phyloP scores from a whole-genome alignment of 2,329 filamentous ascomycete species.

The Fusarium torreyae region DNA sequence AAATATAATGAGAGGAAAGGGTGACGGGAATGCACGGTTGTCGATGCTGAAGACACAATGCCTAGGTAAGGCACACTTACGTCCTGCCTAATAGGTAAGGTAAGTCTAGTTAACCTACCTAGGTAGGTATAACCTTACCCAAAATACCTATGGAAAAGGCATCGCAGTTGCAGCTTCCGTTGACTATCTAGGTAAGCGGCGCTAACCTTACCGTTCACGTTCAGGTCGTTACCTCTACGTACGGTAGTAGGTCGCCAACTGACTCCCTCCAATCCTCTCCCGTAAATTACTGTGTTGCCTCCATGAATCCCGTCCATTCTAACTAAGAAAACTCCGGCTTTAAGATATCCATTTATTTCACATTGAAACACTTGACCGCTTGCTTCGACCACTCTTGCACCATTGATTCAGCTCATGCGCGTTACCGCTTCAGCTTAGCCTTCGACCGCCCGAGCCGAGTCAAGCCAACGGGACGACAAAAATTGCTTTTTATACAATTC shows the following conservation, averaged over 20 bases:
- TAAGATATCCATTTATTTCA: not conserved
- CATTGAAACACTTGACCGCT: not conserved
- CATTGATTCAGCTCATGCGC: slow-evolving; percentile 27
- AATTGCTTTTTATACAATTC: slow-evolving; percentile 18
- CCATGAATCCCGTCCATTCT: no score
- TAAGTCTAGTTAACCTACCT: not conserved
- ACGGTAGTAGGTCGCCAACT: no score
- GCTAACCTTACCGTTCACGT: not conserved
- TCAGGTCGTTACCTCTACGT: no score
- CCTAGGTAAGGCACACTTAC: no score
- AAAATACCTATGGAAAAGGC: no score
- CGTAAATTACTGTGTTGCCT: no score
- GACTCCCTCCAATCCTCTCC: not conserved
- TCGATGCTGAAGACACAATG: no score
- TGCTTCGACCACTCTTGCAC: slow-evolving; percentile 4
- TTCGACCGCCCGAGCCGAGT: not conserved
- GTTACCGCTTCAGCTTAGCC: slow-evolving; percentile 5
- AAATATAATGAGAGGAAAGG: no score
- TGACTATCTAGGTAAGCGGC: not conserved
- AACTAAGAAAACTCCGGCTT: not conserved
- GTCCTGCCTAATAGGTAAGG: not conserved
- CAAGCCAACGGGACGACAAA: not conserved
- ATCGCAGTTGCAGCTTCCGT: not conserved
- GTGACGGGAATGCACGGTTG: no score
- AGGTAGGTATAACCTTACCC: not conserved